Evolutionary conservation across 176 grass and related monocot genomes (phyloP).

Genomic region (Triticum dicoccoides): DNA sequence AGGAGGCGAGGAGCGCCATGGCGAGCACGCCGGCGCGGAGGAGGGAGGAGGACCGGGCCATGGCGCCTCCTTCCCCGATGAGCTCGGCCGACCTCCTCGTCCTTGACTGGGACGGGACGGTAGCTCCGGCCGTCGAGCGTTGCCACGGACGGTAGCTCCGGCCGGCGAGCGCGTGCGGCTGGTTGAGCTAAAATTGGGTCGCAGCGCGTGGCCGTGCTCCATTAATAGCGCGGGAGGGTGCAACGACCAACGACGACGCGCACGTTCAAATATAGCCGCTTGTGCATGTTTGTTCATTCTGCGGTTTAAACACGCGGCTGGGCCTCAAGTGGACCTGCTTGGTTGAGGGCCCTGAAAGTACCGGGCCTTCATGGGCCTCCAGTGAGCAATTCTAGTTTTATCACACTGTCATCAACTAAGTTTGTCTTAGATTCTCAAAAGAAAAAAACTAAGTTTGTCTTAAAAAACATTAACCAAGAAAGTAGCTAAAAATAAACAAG

Average conservation of each 20-base stretch:
- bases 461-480: too few relatives aligned
- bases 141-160: neutral
- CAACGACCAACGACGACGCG: neutral
- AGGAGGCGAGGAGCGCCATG: constrained; percentile 29
- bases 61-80: neutral
- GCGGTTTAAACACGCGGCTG: neutral
- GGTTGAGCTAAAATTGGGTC: constrained; percentile 13
- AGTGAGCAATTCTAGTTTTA: too few relatives aligned
- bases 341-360: neutral
- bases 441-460: too few relatives aligned
- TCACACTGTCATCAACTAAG: too few relatives aligned
- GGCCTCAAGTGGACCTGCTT: neutral
- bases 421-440: too few relatives aligned
- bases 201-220: neutral
- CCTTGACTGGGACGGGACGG: neutral
- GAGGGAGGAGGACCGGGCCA: neutral
- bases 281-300: neutral
- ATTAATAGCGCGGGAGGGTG: neutral
- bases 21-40: constrained; percentile 4
- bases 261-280: constrained; percentile 14
- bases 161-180: neutral
- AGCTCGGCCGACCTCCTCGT: neutral
- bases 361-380: neutral
- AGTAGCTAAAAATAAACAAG: too few relatives aligned
- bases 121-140: neutral